These are phyloP conservation scores for Dictyostelium capitatum DNA, from an alignment of 78 protist genomes.

Conservation along the genomic window DNA sequence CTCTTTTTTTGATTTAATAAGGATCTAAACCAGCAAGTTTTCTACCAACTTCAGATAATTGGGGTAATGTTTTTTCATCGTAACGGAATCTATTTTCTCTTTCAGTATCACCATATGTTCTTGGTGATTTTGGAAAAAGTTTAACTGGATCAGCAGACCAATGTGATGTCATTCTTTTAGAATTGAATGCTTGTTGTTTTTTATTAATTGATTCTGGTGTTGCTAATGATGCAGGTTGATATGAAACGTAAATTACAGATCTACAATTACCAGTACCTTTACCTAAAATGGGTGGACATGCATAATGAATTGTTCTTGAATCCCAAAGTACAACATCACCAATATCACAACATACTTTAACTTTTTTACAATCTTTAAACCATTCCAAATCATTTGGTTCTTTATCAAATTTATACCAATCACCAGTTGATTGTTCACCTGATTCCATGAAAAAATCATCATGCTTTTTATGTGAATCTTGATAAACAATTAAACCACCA, in stretches of 20 bases:
- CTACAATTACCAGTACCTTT: slow-evolving; percentile 32
- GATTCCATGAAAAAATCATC: slow-evolving; percentile 27
- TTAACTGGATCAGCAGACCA: slow-evolving; percentile 33
- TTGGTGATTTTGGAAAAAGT: neutral
- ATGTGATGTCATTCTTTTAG: slow-evolving; percentile 52
- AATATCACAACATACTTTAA: slow-evolving; percentile 53
- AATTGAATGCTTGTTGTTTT: slow-evolving; percentile 22
- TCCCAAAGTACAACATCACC: slow-evolving; percentile 76
- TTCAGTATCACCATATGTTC: neutral
- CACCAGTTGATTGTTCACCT: neutral
- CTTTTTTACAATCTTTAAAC: slow-evolving; percentile 40
- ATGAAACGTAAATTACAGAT: slow-evolving; percentile 34
- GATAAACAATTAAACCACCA: slow-evolving; percentile 63
- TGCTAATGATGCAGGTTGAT: slow-evolving; percentile 48
- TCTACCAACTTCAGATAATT: slow-evolving; percentile 3
- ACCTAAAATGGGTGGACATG: slow-evolving; percentile 27
- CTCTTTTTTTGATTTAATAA: neutral
- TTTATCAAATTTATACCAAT: slow-evolving; percentile 58
- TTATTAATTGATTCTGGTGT: neutral
- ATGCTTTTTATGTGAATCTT: slow-evolving; percentile 43
- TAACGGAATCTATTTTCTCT: neutral
- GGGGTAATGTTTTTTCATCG: neutral
- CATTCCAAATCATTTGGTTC: neutral
- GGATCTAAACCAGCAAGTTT: slow-evolving; percentile 26
- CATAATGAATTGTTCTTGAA: slow-evolving; percentile 50